These are phyloP conservation scores for Hypoxylon perforatum DNA, from an alignment of 495 filamentous ascomycete genomes.

Conservation along the genomic window DNA sequence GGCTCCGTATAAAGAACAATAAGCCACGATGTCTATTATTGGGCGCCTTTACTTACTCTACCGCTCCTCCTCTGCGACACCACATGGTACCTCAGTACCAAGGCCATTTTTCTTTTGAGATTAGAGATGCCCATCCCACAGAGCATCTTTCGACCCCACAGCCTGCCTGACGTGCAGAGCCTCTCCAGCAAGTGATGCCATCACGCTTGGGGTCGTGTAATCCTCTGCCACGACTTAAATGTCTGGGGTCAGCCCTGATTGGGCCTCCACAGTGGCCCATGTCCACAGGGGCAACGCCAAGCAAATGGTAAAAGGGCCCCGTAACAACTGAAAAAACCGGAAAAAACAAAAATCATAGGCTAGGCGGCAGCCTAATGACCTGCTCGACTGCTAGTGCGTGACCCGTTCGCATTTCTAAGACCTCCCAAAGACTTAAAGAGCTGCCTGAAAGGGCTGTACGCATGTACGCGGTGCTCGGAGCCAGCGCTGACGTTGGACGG, in stretches of 20 bases:
- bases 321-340: neutral
- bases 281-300: constrained; percentile 32
- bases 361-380: constrained; percentile 24
- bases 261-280: constrained; percentile 15
- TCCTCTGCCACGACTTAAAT: constrained; percentile 38
- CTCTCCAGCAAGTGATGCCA: constrained; percentile 22
- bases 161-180: constrained; percentile 33
- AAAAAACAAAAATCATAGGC: constrained; percentile 5
- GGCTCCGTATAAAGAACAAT: constrained; percentile 1
- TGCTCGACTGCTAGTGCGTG: constrained; percentile 17
- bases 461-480: constrained; percentile 7
- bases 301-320: constrained; percentile 13
- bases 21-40: neutral
- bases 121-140: constrained; percentile 17
- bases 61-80: constrained; percentile 7
- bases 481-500: constrained; percentile 37
- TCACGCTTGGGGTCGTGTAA: constrained; percentile 30
- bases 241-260: constrained; percentile 21
- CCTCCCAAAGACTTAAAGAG: too few species aligned
- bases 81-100: constrained; percentile 18
- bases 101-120: neutral
- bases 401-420: constrained; percentile 7
- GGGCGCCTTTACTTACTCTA: neutral
- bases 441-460: constrained; percentile 2
- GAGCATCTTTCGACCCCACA: constrained; percentile 26